Percentiles rank a stretch among this genome's conserved stretches.
phyloP scores from a whole-genome alignment of 2,329 filamentous ascomycete genomes.

The Pseudocercospora ulei region DNA sequence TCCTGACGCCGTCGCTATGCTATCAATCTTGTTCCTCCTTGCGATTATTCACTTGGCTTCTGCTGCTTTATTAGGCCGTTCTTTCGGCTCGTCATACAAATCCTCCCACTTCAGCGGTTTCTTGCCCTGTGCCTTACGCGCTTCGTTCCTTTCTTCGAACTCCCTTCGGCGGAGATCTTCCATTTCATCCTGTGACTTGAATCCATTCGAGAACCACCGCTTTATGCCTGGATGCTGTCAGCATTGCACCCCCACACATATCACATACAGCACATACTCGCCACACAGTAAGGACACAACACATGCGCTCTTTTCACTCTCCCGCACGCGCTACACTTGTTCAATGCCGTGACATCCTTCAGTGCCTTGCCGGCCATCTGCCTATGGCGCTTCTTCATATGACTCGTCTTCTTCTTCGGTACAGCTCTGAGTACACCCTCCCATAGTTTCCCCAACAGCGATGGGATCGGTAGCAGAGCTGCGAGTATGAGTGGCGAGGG shows the following conservation, averaged over 20 bases:
- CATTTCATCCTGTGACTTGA: constrained; percentile 28
- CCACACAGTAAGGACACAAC: constrained; percentile 76
- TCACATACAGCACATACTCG: constrained; percentile 49
- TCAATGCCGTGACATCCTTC: constrained; percentile 78
- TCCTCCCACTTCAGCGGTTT: constrained; percentile 23
- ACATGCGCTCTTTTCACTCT: constrained; percentile 79
- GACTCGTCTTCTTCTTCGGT: constrained; percentile 97
- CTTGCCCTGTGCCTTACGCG: constrained; percentile 23
- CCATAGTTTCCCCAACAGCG: constrained; percentile 74
- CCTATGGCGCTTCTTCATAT: constrained; percentile 86
- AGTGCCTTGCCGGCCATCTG: constrained; percentile 93
- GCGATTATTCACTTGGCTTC: constrained; percentile 7
- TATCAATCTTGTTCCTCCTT: neutral
- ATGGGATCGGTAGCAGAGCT: constrained; percentile 56
- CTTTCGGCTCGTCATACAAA: constrained; percentile 23
- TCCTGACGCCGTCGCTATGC: constrained; percentile 8
- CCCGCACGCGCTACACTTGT: constrained; percentile 83
- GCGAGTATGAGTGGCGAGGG: constrained; percentile 41
- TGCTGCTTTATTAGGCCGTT: constrained; percentile 13
- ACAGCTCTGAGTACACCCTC: constrained; percentile 85
- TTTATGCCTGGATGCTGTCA: constrained; percentile 28
- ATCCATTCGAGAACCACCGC: constrained; percentile 33
- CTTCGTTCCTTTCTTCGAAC: constrained; percentile 25
- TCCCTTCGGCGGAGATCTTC: constrained; percentile 20
- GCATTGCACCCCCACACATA: neutral